Evolutionary conservation across 306 rosid species (phyloP).

Genomic region (Trifolium repens): DNA sequence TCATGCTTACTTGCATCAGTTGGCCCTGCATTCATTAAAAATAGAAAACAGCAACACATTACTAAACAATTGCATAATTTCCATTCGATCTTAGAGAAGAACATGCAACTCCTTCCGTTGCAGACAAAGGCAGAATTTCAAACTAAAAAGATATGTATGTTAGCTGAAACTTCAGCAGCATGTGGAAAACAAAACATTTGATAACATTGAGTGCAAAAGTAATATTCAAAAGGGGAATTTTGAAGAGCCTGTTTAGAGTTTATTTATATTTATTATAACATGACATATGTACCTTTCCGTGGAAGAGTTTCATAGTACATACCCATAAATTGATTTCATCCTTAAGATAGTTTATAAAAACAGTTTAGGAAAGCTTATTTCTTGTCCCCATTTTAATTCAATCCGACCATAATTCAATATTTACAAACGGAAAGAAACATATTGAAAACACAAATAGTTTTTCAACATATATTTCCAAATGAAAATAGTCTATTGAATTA

Average conservation of each 20-base stretch:
- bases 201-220: not conserved
- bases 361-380: constrained; percentile 5
- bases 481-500: not conserved
- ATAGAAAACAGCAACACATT: not conserved
- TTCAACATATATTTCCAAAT: constrained; percentile 6
- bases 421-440: not conserved
- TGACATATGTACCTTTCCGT: not conserved
- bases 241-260: not conserved
- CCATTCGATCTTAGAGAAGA: constrained; percentile 15
- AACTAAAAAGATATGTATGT: not conserved
- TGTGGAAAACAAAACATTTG: constrained; percentile 7
- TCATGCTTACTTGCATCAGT: constrained; percentile 93
- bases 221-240: not conserved
- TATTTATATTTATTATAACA: not conserved
- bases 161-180: constrained; percentile 9
- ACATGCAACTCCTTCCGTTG: not conserved
- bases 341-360: constrained; percentile 1
- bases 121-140: not conserved
- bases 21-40: constrained; percentile 63
- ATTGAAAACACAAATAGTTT: not conserved
- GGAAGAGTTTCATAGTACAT: not conserved
- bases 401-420: not conserved
- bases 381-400: not conserved
- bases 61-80: constrained; percentile 17
- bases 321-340: not conserved